Evolutionary conservation across 441 rosid species (phyloP), one percentile per base, ranked within the genome.

Genomic region (Geranium incanum): DNA sequence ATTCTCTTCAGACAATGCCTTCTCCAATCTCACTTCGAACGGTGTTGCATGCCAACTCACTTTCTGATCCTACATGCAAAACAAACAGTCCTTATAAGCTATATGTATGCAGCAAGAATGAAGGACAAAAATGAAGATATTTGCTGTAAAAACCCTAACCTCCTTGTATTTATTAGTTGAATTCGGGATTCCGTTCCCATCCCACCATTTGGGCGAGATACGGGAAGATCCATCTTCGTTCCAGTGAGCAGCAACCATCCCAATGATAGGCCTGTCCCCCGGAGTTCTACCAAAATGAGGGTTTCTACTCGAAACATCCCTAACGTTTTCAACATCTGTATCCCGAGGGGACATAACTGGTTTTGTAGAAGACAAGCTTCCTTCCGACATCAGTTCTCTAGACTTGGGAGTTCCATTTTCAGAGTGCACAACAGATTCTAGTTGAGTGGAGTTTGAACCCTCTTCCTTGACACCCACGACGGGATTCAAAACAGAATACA

Each of bases 41-140:
- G 98, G 99, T 16, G 99, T 92, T 9, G 99, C 99, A 75, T 95
- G 99, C 97, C 97, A 95, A 66, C 89, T 89, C 18, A 95, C 99
- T 80, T 89, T 92, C 77, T 95, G 98, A 77, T 95, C 98, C 99
- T 95, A 86, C 76, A 72, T 79, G 66, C 59, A 71, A 39, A 77
- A 59, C 45, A 55, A 37, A 70, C 60, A 9, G 69, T 15, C 50
- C 66, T 69, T 16, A 18, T 55, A n/a, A 3, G 33, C 33, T 28
- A 28, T 28, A 45, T 48, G 57, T 19, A 60, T 67, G 68, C 12
- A 74, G 68, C 5, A 70, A 1, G 21, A 66, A 59, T 37, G 55
- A 36, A 33, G 50, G 74, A n/a, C 2, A 64, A 3, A 36, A 63
- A 50, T 16, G 64, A 71, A 45, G 59, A 60, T 16, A 38, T 15